Percentiles rank a stretch among this genome's conserved stretches.
Conservation (phyloP, 257 asterid genomes). For the Lithospermum erythrorhizon region DNA sequence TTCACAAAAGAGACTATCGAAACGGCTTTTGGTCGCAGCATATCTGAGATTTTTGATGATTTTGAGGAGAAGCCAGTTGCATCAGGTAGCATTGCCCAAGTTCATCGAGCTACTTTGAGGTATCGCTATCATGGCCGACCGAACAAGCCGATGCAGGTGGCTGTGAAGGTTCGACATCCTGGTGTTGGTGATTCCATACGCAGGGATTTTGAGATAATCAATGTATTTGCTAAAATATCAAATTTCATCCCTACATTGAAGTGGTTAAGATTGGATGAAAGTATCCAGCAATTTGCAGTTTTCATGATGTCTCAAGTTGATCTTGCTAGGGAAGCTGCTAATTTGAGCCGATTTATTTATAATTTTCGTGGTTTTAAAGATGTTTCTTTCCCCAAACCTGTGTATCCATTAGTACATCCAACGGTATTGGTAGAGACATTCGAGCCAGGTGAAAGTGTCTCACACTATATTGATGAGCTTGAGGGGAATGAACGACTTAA, state of each 20-base stretch:
- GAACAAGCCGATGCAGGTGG: conserved; percentile 17
- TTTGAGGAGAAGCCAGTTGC: conserved; percentile 25
- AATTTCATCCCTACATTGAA: conserved; percentile 15
- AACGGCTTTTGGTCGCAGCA: conserved; percentile 20
- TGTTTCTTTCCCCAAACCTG: conserved; percentile 26
- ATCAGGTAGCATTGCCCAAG: conserved; percentile 26
- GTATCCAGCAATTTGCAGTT: conserved; percentile 22
- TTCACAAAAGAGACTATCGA: conserved; percentile 32
- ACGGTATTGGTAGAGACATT: conserved; percentile 25
- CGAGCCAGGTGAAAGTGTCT: conserved; percentile 23
- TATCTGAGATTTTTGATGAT: conserved; percentile 20
- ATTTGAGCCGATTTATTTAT: conserved; percentile 21
- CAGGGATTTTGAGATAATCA: conserved; percentile 24
- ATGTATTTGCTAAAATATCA: conserved; percentile 17
- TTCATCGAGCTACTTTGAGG: conserved; percentile 21
- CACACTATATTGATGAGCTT: conserved; percentile 19
- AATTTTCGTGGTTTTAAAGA: conserved; percentile 21
- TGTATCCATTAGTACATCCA: conserved; percentile 22
- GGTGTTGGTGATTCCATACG: conserved; percentile 24
- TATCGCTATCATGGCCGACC: conserved; percentile 11
- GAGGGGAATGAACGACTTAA: conserved; percentile 21
- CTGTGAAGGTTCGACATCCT: conserved; percentile 26
- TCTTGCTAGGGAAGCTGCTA: conserved; percentile 27
- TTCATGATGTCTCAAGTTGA: conserved; percentile 30
- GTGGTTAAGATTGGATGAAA: conserved; percentile 28